These are phyloP conservation scores for Colletotrichum neosansevieriae DNA, from an alignment of 2,329 filamentous ascomycete genomes.

Conservation along the genomic window DNA sequence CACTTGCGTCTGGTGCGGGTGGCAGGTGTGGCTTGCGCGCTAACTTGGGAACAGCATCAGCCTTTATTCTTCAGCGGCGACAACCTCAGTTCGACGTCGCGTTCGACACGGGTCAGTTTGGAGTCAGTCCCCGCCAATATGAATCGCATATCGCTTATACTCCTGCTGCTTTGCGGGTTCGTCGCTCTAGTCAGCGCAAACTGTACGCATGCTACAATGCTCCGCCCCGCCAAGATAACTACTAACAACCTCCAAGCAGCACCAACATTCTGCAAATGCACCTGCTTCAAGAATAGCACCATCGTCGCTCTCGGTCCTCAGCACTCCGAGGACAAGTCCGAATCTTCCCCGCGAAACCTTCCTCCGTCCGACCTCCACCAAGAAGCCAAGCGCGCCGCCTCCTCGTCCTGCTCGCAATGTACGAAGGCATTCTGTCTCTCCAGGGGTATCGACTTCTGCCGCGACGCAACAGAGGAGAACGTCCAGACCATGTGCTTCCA, in stretches of 20 bases:
- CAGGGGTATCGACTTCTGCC: conserved; percentile 72
- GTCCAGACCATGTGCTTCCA: conserved; percentile 74
- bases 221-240: neutral
- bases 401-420: conserved; percentile 69
- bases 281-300: conserved; percentile 77
- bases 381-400: conserved; percentile 49
- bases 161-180: conserved; percentile 53
- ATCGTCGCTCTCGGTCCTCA: conserved; percentile 71
- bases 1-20: neutral
- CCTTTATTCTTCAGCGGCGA: conserved; percentile 12
- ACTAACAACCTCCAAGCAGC: conserved; percentile 58
- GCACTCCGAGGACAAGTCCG: conserved; percentile 41
- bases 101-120: neutral
- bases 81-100: conserved; percentile 5
- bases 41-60: neutral
- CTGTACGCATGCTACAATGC: conserved; percentile 51
- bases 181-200: conserved; percentile 54
- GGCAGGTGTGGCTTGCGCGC: conserved; percentile 22
- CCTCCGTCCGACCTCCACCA: conserved; percentile 40
- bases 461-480: conserved; percentile 71
- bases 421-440: conserved; percentile 74
- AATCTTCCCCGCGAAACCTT: conserved; percentile 44
- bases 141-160: conserved; percentile 51
- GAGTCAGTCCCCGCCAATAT: conserved; percentile 11
- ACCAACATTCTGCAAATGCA: conserved; percentile 77